Base-by-base conservation (phyloP, 2,329 filamentous ascomycete species). In the Penicillium sp. region DNA sequence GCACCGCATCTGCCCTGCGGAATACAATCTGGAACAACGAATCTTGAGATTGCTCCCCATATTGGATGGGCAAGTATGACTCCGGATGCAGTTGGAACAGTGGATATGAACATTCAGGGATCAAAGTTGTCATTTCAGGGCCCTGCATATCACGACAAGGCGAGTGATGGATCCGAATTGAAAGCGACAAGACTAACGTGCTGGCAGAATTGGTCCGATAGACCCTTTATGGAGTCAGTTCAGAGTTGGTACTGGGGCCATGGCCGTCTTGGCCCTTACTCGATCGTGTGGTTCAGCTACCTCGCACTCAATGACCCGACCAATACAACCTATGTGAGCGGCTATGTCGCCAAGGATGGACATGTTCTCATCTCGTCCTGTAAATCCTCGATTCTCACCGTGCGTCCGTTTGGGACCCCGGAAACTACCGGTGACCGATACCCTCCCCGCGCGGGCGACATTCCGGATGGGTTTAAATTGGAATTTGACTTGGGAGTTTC, bases 211-310 rank as follows among this genome's bases (percentile, higher is more conserved):
- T 78, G 76, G 75, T 69, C 69, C 4, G 63, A 72, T 50, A 53
- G 53, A 25, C 69, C 73, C 1, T 74, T 78, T 48, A 27, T 48
- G 10, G 48, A 62, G 4, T 64, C 57, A 14, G 58, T 72, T 8
- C 48, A 54, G 28, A 70, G 64, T 28, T 76, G 74, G 70, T 75
- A 76, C 58, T 77, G 74, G 73, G 76, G 77, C n/a, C 76, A 77
- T 50, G 74, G 63, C 3, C 64, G 63, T 20, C 48, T 77, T 1
- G 76, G 74, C 0, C 58, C 65, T 0, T 77, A 76, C 65, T 71
- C 72, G 2, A 54, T 78, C 22, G 72, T 79, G 20, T 79, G 75
- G 75, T 74, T 76, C 53, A 68, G 73, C 48, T 62, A 65, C 2
- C 48, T 73, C 16, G 50, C 50, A 6, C 38, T 48, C 2, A 54